phyloP scores from a whole-genome alignment of 164 flowering plant species.

The Magnolia officinalis region DNA sequence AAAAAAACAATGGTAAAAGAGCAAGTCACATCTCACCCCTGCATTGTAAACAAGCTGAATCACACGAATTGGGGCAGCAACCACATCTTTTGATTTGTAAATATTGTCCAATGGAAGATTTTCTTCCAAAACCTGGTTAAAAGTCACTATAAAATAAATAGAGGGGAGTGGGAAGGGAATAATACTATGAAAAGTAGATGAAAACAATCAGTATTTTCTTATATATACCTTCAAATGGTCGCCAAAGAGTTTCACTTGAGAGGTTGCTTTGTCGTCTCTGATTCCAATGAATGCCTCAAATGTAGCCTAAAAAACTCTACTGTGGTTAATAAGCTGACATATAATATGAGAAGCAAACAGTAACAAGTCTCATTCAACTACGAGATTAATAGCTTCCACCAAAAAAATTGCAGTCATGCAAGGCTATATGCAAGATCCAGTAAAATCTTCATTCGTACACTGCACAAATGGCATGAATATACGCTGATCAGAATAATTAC shows the following conservation, averaged over 20 bases:
- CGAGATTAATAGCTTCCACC: neutral
- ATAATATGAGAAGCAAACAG: neutral
- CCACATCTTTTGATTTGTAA: slow-evolving; percentile 74
- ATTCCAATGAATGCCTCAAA: slow-evolving; percentile 94
- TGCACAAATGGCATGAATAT: neutral
- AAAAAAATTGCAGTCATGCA: neutral
- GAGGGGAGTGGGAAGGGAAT: neutral
- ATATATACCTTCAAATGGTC: slow-evolving; percentile 63
- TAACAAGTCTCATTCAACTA: neutral
- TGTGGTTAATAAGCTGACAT: neutral
- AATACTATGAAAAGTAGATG: neutral
- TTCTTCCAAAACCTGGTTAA: slow-evolving; percentile 63
- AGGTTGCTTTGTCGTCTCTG: slow-evolving; percentile 83
- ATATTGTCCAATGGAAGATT: slow-evolving; percentile 82
- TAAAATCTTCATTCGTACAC: neutral
- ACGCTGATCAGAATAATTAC: no score
- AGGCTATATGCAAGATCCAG: neutral
- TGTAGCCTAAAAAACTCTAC: slow-evolving; percentile 59
- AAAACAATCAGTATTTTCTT: neutral
- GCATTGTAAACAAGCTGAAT: slow-evolving; percentile 76
- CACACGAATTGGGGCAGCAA: slow-evolving; percentile 94
- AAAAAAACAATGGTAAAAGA: neutral
- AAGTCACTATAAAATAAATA: neutral
- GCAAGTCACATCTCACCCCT: slow-evolving; percentile 56
- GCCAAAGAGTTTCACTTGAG: slow-evolving; percentile 84